phyloP scores from a whole-genome alignment of 2,329 filamentous ascomycete genomes.

The Eurotiales sp. region DNA sequence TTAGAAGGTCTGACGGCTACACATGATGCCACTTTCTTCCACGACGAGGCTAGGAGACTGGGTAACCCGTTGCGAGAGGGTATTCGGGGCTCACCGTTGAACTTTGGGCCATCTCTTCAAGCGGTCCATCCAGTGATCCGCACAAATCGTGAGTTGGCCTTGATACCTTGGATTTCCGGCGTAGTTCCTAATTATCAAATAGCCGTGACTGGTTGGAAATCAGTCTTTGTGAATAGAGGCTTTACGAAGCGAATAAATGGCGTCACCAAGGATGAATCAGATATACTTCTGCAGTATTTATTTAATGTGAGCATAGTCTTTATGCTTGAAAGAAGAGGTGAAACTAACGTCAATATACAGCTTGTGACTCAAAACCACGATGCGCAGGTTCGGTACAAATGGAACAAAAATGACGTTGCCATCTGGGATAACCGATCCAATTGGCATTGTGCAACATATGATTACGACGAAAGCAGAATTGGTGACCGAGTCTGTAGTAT shows the following conservation, averaged over 20 bases:
- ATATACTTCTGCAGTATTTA: slow-evolving; percentile 9
- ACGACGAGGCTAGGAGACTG: neutral
- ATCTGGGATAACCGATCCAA: slow-evolving; percentile 32
- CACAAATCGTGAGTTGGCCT: slow-evolving; percentile 46
- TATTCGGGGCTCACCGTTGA: slow-evolving; percentile 52
- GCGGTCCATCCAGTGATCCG: slow-evolving; percentile 56
- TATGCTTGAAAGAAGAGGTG: neutral
- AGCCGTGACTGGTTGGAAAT: slow-evolving; percentile 61
- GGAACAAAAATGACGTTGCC: slow-evolving; percentile 17
- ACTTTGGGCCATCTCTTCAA: slow-evolving; percentile 50
- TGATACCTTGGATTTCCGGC: neutral
- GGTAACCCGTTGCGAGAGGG: neutral
- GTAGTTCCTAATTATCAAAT: neutral
- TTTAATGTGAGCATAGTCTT: slow-evolving; percentile 9
- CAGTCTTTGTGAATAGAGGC: slow-evolving; percentile 46
- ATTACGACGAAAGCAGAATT: neutral
- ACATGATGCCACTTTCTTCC: slow-evolving; percentile 21
- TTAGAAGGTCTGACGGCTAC: slow-evolving; percentile 51
- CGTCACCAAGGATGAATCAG: slow-evolving; percentile 38
- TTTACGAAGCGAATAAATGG: slow-evolving; percentile 44
- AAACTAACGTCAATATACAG: neutral
- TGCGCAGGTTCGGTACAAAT: slow-evolving; percentile 1
- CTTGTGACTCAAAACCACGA: slow-evolving; percentile 10
- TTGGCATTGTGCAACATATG: neutral
- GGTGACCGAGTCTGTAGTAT: slow-evolving; percentile 19